Conservation (phyloP, 2,329 filamentous ascomycete genomes). For the Verticillium dahliae region DNA sequence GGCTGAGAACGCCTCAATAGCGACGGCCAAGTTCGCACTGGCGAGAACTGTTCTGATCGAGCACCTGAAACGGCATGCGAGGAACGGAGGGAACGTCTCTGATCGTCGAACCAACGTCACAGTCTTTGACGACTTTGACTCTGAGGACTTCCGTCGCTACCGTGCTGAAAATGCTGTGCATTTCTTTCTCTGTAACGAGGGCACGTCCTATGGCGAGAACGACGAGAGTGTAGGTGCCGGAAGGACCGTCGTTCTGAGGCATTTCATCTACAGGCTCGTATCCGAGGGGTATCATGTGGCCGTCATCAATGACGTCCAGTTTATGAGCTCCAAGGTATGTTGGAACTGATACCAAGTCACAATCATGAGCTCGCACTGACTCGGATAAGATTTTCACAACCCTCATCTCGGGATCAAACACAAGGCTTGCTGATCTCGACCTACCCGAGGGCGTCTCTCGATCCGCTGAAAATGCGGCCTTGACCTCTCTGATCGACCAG, state of each 20-base stretch:
- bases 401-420: background rate
- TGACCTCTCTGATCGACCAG: background rate
- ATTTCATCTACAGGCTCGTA: conserved; percentile 50
- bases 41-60: conserved; percentile 57
- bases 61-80: conserved; percentile 40
- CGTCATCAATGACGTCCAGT: conserved; percentile 57
- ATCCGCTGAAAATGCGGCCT: background rate
- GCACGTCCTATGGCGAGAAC: conserved; percentile 20
- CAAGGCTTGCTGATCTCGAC: background rate
- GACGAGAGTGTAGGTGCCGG: background rate
- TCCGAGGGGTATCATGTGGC: conserved; percentile 52
- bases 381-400: conserved; percentile 1
- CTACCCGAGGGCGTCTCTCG: background rate
- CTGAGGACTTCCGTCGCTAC: conserved; percentile 47
- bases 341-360: background rate
- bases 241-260: conserved; percentile 20
- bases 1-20: conserved; percentile 5
- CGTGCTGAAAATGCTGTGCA: conserved; percentile 48
- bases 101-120: conserved; percentile 18
- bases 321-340: conserved; percentile 54
- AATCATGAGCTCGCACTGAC: background rate
- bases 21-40: conserved; percentile 48
- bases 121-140: conserved; percentile 39
- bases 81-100: background rate
- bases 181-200: conserved; percentile 66